Evolutionary conservation across 1,284 basidiomycete species (phyloP), one percentile per base, ranked within the genome.

Genomic region (Leccinum cinnamomeum): DNA sequence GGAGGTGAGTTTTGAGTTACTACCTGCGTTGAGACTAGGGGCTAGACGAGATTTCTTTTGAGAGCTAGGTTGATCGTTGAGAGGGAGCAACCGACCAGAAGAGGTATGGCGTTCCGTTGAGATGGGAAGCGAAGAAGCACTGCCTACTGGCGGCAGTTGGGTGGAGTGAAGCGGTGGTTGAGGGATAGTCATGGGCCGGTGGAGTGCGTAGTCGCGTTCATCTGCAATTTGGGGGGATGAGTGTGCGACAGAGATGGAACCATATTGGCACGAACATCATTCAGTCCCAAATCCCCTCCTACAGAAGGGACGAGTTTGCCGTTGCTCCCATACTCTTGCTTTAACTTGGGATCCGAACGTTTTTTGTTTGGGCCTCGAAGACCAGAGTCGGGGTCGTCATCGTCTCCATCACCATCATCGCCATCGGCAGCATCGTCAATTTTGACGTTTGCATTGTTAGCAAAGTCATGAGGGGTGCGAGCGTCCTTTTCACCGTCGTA

Each of bases 401-500:
- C 72, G 7, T 74, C 72, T 2, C 2, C 74, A 18, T 79, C 79
- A 39, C 79, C 81, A 6, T 82, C 81, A 37, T 79, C 79, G 0
- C 63, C 75, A 41, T 77, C 78, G 6, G 77, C 81, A 12, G 72
- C 73, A 18, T 81, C 78, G n/a, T 77, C 81, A 8, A 74, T 73
- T 66, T 79, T 79, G 28, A 44, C 59, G 46, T 65, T 72, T 2
- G 69, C 66, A 57, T 72, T 74, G 51, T 76, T 78, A 0, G 75
- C 75, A 67, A 82, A 82, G 69, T 85, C 82, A 11, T 73, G 69
- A 3, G 82, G 81, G 4, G 81, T 79, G 56, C 79, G 79, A 1
- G 76, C 76, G 62, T 85, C 83, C 64, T 79, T 79, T 67, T 85
- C 84, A 16, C 85, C 85, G 39, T 82, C 77, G 63, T 83, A 82